phyloP scores from a whole-genome alignment of 2,329 filamentous ascomycete genomes.

The Beauveria brongniartii region DNA sequence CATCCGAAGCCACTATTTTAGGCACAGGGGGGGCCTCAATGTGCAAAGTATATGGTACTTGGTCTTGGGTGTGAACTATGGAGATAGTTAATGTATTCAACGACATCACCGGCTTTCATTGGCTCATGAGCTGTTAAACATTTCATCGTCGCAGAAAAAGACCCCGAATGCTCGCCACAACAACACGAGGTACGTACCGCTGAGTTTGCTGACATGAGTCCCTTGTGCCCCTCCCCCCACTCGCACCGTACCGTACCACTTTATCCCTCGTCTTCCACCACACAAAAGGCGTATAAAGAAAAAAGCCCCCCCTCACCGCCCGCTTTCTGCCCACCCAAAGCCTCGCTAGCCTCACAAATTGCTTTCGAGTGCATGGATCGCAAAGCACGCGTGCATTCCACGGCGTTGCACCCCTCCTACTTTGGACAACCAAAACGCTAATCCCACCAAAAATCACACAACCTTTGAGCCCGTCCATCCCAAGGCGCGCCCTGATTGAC shows the following conservation, averaged over 20 bases:
- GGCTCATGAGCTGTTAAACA: neutral
- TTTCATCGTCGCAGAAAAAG: neutral
- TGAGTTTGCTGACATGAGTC: slow-evolving; percentile 2
- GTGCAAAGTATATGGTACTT: too few species aligned
- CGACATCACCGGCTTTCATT: neutral
- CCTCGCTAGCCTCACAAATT: neutral
- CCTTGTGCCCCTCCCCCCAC: neutral
- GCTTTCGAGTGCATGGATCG: neutral
- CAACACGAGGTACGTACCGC: neutral
- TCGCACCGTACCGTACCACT: neutral
- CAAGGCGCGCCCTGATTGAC: slow-evolving; percentile 11
- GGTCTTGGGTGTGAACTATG: too few species aligned
- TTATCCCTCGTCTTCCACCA: neutral
- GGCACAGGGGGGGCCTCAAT: too few species aligned
- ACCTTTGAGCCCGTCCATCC: neutral
- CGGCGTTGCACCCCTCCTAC: neutral
- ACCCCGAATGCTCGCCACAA: neutral
- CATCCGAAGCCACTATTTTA: too few species aligned
- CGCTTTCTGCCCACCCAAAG: slow-evolving; percentile 3
- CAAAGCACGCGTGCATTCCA: neutral
- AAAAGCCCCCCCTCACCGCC: slow-evolving; percentile 8
- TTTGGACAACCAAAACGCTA: slow-evolving; percentile 2
- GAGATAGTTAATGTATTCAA: neutral
- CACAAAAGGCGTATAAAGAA: neutral
- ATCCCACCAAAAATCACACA: neutral